Percentiles rank a stretch among this genome's conserved stretches.
Evolutionary conservation across 179 eudicot species (phyloP).

Genomic region (Heliamphora pulchella): DNA sequence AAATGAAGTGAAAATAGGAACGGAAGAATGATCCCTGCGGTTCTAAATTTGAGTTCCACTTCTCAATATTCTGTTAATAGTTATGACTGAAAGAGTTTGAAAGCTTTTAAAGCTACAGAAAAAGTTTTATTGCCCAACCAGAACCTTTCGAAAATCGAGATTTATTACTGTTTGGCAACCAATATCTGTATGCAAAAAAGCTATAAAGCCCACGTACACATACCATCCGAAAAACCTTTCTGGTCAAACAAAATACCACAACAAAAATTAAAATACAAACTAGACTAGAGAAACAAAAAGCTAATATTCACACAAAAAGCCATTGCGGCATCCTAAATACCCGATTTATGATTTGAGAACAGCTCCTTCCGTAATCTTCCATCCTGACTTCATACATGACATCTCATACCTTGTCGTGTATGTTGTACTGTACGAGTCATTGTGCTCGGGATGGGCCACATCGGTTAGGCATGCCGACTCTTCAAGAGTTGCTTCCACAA

Average conservation of each 20-base stretch:
- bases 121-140: neutral
- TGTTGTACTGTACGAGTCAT: slow-evolving; percentile 64
- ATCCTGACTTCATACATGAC: slow-evolving; percentile 47
- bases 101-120: neutral
- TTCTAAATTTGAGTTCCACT: neutral
- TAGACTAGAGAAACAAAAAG: neutral
- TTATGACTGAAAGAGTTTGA: neutral
- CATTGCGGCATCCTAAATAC: neutral
- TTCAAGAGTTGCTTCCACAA: slow-evolving; percentile 82
- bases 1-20: neutral
- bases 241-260: neutral
- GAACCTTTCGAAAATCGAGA: neutral
- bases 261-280: neutral
- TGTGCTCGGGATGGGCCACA: slow-evolving; percentile 53
- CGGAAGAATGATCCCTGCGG: neutral
- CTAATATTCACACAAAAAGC: slow-evolving; percentile 16
- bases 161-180: neutral
- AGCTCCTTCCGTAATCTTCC: slow-evolving; percentile 95
- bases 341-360: slow-evolving; percentile 60
- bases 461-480: slow-evolving; percentile 74
- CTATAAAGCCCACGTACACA: neutral
- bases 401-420: slow-evolving; percentile 92
- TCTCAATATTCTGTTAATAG: neutral
- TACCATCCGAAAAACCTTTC: neutral
- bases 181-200: neutral